These are phyloP conservation scores for Nemania serpens DNA, from an alignment of 2,329 filamentous ascomycete species.

Conservation along the genomic window DNA sequence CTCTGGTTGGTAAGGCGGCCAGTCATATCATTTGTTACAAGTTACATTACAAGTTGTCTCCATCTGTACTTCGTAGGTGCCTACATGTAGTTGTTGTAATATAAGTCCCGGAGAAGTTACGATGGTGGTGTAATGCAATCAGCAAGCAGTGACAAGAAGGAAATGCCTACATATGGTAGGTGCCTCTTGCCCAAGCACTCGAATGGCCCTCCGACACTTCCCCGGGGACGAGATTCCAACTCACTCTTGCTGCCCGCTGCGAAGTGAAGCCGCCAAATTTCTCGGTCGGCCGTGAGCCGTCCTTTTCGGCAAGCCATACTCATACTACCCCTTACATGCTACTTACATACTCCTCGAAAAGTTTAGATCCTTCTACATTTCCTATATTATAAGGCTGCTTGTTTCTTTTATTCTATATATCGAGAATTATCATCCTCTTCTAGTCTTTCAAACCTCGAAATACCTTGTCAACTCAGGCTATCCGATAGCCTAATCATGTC, in stretches of 20 bases:
- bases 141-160: background rate
- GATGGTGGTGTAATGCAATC: background rate
- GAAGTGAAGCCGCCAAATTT: background rate
- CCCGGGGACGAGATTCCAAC: background rate
- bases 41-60: no score
- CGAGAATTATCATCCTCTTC: no score
- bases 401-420: background rate
- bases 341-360: no score
- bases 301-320: no score
- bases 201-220: background rate
- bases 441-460: no score
- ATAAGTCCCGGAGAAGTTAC: no score
- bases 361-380: background rate
- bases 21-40: no score
- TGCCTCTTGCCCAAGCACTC: background rate
- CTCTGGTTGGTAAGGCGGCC: no score
- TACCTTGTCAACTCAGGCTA: background rate
- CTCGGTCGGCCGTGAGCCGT: no score
- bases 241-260: background rate
- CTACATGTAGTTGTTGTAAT: no score
- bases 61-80: no score
- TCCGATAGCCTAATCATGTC: conserved; percentile 18
- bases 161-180: background rate
- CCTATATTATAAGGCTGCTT: background rate
- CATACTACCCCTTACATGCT: no score